Evolutionary conservation across 129 eudicot species (phyloP).

Genomic region (Apium graveolens): DNA sequence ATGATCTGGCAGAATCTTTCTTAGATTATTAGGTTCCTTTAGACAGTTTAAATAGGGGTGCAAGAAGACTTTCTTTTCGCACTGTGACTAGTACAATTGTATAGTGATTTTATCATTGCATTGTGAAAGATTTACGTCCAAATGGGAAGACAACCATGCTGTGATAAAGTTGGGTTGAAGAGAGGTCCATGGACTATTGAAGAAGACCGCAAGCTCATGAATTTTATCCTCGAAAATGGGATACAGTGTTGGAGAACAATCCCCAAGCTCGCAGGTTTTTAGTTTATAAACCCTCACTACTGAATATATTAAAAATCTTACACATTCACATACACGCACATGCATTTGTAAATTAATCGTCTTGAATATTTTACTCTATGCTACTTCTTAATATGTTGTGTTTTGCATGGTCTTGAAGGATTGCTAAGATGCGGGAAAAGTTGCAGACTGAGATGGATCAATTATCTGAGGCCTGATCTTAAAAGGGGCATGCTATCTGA

Average conservation of each 20-base stretch:
- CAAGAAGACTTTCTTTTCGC: neutral
- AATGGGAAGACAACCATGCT: conserved; percentile 85
- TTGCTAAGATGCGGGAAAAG: conserved; percentile 74
- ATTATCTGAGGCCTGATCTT: conserved; percentile 72
- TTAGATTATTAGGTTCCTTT: conserved; percentile 11
- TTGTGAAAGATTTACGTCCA: neutral
- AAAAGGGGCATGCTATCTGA: conserved; percentile 66
- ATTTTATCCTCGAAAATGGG: conserved; percentile 56
- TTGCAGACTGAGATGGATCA: conserved; percentile 78
- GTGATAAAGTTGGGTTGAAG: conserved; percentile 69
- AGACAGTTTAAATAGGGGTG: neutral
- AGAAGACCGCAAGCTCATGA: conserved; percentile 69
- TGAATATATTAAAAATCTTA: neutral
- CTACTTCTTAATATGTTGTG: neutral
- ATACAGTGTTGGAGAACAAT: conserved; percentile 70
- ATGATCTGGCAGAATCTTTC: conserved; percentile 24
- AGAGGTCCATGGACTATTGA: conserved; percentile 86
- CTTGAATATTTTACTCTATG: neutral
- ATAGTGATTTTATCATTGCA: neutral
- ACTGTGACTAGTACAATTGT: neutral
- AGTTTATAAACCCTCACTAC: neutral
- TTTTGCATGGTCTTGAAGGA: conserved; percentile 31
- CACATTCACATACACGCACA: neutral
- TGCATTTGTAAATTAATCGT: neutral
- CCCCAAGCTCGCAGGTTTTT: conserved; percentile 71